These are phyloP conservation scores for Rhodotorula sp. DNA, from an alignment of 1,284 basidiomycete genomes.

Conservation along the genomic window DNA sequence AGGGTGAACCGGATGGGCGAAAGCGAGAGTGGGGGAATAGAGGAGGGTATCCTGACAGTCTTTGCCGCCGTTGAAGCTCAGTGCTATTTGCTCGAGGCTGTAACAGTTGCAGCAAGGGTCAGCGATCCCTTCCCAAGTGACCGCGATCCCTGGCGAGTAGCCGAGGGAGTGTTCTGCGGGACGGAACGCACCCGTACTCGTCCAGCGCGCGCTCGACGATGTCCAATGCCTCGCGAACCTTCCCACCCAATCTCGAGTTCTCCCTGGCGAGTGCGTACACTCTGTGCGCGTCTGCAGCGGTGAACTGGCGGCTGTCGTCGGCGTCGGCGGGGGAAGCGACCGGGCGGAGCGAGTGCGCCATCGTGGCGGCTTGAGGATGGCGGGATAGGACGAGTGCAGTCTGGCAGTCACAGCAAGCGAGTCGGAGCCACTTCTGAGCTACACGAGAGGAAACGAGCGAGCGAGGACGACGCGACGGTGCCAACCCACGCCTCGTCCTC, in stretches of 20 bases:
- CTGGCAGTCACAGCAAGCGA: neutral
- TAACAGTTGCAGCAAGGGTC: neutral
- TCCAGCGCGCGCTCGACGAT: constrained; percentile 75
- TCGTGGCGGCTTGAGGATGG: neutral
- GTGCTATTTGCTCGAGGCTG: constrained; percentile 40
- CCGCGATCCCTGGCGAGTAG: no score
- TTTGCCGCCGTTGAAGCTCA: constrained; percentile 98
- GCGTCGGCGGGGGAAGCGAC: neutral
- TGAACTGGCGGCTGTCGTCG: constrained; percentile 26
- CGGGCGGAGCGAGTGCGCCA: neutral
- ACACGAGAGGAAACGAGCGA: neutral
- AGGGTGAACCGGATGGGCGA: neutral
- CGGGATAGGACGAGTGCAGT: neutral
- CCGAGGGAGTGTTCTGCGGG: neutral
- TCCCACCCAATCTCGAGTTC: constrained; percentile 53
- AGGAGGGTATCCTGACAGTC: constrained; percentile 66
- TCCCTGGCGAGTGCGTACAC: constrained; percentile 30
- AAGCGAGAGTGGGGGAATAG: neutral
- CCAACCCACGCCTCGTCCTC: no score
- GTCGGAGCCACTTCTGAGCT: neutral
- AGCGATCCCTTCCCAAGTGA: no score
- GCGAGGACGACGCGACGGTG: neutral
- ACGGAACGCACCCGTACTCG: constrained; percentile 62
- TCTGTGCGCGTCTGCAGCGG: constrained; percentile 22
- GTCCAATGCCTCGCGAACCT: constrained; percentile 69